These are phyloP conservation scores for Ophiosphaerella narmari DNA, from an alignment of 2,329 filamentous ascomycete species.

Conservation along the genomic window DNA sequence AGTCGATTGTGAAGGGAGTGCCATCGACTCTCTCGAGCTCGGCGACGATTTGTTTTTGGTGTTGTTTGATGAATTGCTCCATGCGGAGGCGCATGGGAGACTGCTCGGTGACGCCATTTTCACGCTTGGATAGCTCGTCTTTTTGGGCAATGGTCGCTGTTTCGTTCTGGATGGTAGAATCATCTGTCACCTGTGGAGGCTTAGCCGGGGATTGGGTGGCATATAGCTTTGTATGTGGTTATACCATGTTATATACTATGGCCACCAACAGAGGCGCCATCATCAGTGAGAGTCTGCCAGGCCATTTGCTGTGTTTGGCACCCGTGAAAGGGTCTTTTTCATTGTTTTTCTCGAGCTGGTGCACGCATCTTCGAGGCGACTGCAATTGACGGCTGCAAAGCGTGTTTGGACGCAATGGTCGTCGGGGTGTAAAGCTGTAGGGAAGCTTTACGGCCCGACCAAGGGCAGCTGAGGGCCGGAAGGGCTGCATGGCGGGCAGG, in stretches of 20 bases:
- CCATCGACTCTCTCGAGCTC: constrained; percentile 85
- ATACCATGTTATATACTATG: constrained; percentile 65
- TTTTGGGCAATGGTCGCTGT: constrained; percentile 78
- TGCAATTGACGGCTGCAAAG: constrained; percentile 17
- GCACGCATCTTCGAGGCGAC: constrained; percentile 21
- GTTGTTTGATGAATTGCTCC: constrained; percentile 93
- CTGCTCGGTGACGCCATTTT: constrained; percentile 71
- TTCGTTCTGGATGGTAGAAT: constrained; percentile 55
- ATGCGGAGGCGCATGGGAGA: constrained; percentile 98
- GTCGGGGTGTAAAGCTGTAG: constrained; percentile 29
- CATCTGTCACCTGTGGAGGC: constrained; percentile 38
- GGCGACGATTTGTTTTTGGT: constrained; percentile 84
- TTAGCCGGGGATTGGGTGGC: constrained; percentile 5
- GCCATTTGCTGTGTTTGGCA: constrained; percentile 43
- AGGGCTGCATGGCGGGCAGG: constrained; percentile 34
- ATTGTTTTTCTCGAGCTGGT: constrained; percentile 24
- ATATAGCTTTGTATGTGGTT: constrained; percentile 4
- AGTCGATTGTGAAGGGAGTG: constrained; percentile 78
- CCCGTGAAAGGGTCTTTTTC: constrained; percentile 37
- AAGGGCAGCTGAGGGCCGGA: constrained; percentile 31
- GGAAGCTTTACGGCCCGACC: constrained; percentile 34
- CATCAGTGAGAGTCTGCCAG: constrained; percentile 50
- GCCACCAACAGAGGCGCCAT: constrained; percentile 58
- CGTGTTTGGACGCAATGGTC: constrained; percentile 21
- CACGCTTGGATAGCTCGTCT: constrained; percentile 79